Percentiles rank a stretch among this genome's conserved stretches.
Evolutionary conservation across 2,329 filamentous ascomycete species (phyloP).

Genomic region (Xylaria sp.): DNA sequence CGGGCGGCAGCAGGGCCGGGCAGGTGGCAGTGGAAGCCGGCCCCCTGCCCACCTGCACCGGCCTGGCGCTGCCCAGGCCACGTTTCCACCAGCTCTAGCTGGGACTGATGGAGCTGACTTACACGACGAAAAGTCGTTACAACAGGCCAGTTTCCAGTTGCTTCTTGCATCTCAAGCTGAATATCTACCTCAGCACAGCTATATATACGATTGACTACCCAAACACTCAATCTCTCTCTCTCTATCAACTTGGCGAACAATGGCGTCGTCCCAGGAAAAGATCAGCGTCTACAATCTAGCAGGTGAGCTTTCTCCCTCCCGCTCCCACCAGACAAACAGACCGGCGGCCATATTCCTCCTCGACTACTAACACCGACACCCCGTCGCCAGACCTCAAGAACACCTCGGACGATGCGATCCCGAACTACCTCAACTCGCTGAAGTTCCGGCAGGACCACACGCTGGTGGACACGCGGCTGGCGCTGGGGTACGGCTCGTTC

Average conservation of each 20-base stretch:
- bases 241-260: conserved; percentile 25
- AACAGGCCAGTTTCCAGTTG: not conserved
- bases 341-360: conserved; percentile 5
- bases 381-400: conserved; percentile 80
- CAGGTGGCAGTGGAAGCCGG: too few relatives aligned
- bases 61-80: not conserved
- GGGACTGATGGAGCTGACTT: not conserved
- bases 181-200: not conserved
- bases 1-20: too few relatives aligned
- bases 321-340: conserved; percentile 2
- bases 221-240: not conserved
- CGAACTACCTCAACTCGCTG: conserved; percentile 89
- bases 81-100: not conserved
- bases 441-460: conserved; percentile 81
- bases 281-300: conserved; percentile 70
- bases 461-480: conserved; percentile 80
- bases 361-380: conserved; percentile 17
- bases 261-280: conserved; percentile 55
- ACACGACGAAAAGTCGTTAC: not conserved
- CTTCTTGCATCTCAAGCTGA: not conserved
- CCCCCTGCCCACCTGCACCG: too few relatives aligned
- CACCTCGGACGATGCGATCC: conserved; percentile 91
- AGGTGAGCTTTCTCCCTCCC: conserved; percentile 46
- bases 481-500: conserved; percentile 82
- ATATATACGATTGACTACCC: not conserved